These are phyloP conservation scores for Pueraria montana DNA, from an alignment of 306 rosid species.

Conservation along the genomic window DNA sequence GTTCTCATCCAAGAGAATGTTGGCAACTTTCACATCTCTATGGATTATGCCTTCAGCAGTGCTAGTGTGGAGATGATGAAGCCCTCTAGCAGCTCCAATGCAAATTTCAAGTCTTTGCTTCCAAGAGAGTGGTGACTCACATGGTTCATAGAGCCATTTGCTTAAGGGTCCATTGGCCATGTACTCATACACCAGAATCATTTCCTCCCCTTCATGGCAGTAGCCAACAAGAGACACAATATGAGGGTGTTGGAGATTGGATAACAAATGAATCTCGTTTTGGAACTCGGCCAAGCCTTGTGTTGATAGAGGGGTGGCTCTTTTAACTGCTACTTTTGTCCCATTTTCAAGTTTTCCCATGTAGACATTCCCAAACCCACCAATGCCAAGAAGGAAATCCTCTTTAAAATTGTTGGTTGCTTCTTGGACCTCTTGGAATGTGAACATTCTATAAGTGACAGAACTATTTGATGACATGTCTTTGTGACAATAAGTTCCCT, in stretches of 20 bases:
- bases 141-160: neutral
- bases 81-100: constrained; percentile 14
- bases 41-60: constrained; percentile 43
- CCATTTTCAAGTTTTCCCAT: constrained; percentile 81
- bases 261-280: constrained; percentile 40
- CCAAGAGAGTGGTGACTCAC: constrained; percentile 35
- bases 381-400: constrained; percentile 69
- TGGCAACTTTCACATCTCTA: constrained; percentile 41
- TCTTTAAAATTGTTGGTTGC: constrained; percentile 79
- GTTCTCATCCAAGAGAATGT: constrained; percentile 51
- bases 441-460: constrained; percentile 3
- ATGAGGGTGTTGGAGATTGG: constrained; percentile 30
- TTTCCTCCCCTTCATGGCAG: constrained; percentile 27
- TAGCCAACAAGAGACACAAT: constrained; percentile 39
- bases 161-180: constrained; percentile 38
- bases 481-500: neutral
- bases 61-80: constrained; percentile 35
- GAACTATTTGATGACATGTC: neutral
- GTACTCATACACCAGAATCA: constrained; percentile 35
- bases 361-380: constrained; percentile 87
- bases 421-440: constrained; percentile 44
- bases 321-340: constrained; percentile 48
- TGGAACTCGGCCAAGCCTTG: constrained; percentile 16
- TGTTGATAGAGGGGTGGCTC: constrained; percentile 25
- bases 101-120: constrained; percentile 42